These are phyloP conservation scores for Coemansia asiatica DNA, from an alignment of 192 early-diverging fungal species.

Conservation along the genomic window DNA sequence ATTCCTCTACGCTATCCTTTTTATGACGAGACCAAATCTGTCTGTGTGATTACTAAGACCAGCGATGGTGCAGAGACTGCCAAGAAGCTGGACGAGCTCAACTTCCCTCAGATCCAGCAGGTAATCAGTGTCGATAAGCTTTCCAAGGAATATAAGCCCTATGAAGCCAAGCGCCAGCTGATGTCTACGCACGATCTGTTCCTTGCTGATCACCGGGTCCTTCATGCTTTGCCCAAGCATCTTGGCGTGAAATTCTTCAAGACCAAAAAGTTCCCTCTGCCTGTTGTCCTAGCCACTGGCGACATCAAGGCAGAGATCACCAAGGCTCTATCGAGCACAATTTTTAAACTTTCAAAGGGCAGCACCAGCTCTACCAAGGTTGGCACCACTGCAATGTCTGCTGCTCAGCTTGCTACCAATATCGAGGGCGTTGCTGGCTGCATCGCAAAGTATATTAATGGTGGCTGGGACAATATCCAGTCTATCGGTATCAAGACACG, in stretches of 20 bases:
- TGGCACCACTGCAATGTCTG: conserved; percentile 62
- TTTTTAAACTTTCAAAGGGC: conserved; percentile 20
- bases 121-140: conserved; percentile 80
- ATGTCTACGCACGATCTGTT: conserved; percentile 80
- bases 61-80: conserved; percentile 64
- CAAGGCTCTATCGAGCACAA: conserved; percentile 32
- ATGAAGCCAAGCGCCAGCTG: conserved; percentile 78
- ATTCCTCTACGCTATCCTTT: conserved; percentile 74
- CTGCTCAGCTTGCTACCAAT: conserved; percentile 73
- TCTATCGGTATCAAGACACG: conserved; percentile 82
- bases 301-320: conserved; percentile 31
- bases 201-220: conserved; percentile 80
- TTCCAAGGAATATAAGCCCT: conserved; percentile 74
- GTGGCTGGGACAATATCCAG: conserved; percentile 82
- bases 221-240: conserved; percentile 70
- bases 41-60: conserved; percentile 90
- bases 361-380: conserved; percentile 69
- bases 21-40: conserved; percentile 62
- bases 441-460: conserved; percentile 68
- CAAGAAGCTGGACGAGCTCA: conserved; percentile 64
- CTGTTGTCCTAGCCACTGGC: conserved; percentile 21
- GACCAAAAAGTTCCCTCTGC: conserved; percentile 71
- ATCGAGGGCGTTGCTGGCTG: conserved; percentile 61
- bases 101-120: conserved; percentile 63
- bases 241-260: conserved; percentile 83